A percentile compares a stretch with the other conserved stretches of the same genome.
These are phyloP conservation scores for Evansstolkia leycettana DNA, from an alignment of 495 filamentous ascomycete genomes.

Conservation along the genomic window DNA sequence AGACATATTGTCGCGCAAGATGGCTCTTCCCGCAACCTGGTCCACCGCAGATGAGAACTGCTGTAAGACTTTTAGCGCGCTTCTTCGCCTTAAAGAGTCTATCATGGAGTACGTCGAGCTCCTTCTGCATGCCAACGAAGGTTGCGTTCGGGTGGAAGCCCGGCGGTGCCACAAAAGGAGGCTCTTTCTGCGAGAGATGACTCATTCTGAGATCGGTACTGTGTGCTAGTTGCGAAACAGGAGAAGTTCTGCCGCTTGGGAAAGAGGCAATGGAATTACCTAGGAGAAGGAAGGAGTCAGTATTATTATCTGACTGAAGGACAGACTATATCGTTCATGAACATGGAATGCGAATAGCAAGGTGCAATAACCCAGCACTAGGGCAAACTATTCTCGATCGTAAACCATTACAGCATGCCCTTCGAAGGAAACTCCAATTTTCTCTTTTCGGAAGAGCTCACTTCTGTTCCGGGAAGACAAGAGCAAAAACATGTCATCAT, in stretches of 20 bases:
- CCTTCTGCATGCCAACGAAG: slow-evolving; percentile 63
- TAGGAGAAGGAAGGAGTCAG: slow-evolving; percentile 16
- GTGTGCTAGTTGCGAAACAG: slow-evolving; percentile 12
- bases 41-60: slow-evolving; percentile 58
- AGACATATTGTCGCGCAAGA: slow-evolving; percentile 72
- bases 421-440: too few species aligned
- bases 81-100: slow-evolving; percentile 53
- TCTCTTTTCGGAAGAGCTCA: too few species aligned
- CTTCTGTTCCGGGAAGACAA: too few species aligned
- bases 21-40: slow-evolving; percentile 77
- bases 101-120: slow-evolving; percentile 54
- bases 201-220: too few species aligned
- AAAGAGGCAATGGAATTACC: slow-evolving; percentile 1
- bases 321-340: slow-evolving; percentile 1
- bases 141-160: slow-evolving; percentile 68
- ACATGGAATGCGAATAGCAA: slow-evolving; percentile 9
- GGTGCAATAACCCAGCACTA: too few species aligned
- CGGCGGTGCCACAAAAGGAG: slow-evolving; percentile 41
- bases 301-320: slow-evolving; percentile 1
- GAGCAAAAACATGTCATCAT: too few species aligned
- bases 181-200: too few species aligned
- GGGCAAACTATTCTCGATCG: too few species aligned
- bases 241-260: slow-evolving; percentile 14
- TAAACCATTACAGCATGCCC: too few species aligned
- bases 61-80: slow-evolving; percentile 49